Evolutionary conservation across 805 yeast genomes (phyloP), one percentile per base, ranked within the genome.

Genomic region (Hanseniaspora nectarophila): DNA sequence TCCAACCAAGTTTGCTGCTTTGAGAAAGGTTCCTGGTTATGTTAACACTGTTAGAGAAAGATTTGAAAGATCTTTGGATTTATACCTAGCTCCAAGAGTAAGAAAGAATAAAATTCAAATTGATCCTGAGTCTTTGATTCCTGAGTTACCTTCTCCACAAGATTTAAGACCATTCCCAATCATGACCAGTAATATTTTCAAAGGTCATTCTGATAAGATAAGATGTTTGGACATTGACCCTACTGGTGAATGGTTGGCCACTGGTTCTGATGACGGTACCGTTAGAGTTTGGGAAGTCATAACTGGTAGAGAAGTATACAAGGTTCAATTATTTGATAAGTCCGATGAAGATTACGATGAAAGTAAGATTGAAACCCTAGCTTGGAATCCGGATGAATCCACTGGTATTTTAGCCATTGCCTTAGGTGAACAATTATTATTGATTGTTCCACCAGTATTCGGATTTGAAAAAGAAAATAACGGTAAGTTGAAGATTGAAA

Each of bases 81-180:
- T 90, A 59, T 92, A 92, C 63, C 72, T 92, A 59, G 98, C 98
- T 2, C 98, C 98, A 56, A 81, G 98, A 70, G 90, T 86, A 51
- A 85, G 95, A 63, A 86, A 81, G 60, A 82, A 85, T 66, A 88
- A 88, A 68, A 74, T 88, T 63, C 83, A 89, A 65, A 87, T 92
- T 60, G 97, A 92, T 61, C 97, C 98, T 7, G 97, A 92, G 58
- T 83, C 95, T 38, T 77, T 92, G 63, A 81, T 92, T 59, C 98
- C 98, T 10, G 95, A 92, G 62, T 76, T 92, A 59, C 98, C 98
- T 37, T 85, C 95, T 21, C 98, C 98, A 55, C 82, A 87, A 68
- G 98, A 92, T 67, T 74, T 92, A 60, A 80, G 95, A 67, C 98
- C 98, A 16, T 92, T 92, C 81, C 98, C 98, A 47, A 85, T 88